Evolutionary conservation across 179 eudicot species (phyloP), one percentile per base, ranked within the genome.

Genomic region (Vitellaria paradoxa): DNA sequence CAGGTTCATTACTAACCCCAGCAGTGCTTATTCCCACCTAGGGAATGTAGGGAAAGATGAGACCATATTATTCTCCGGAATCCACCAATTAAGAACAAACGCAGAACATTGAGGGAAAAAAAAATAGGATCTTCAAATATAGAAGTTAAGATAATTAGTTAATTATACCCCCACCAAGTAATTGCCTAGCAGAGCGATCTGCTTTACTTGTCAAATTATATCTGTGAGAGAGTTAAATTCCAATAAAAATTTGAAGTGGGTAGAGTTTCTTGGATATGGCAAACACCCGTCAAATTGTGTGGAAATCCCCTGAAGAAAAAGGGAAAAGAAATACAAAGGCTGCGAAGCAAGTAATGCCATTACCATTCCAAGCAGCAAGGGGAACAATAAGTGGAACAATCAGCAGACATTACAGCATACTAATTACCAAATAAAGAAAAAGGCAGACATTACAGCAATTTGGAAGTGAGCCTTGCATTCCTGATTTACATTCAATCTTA

Each of bases 1-100:
- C 80, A 65, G 92, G 86, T 81, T 93, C 99, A 65, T 71, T 87
- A 70, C 83, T 90, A 57, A 83, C 84, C 73, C 97, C 96, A 53
- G 93, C 87, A 70, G 90, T 79, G 81, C 86, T 88, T 30, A 30
- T 30, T 71, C 88, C 89, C 72, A 84, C 88, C 91, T 88, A 75
- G 50, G 20, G 40, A 70, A 74, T 23, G 42, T 11, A 57, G 21
- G 40, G 63, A 56, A 17, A 24, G 24, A 26, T 5, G 50, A 26
- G 47, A 79, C 23, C 60, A 45, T 8, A 59, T 57, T 77, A 24
- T 5, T 45, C 23, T 30, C 37, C 37, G 2, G 37, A 30, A 30
- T 21, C 73, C 79, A 45, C 15, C 5, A 74, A 56, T 60, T 68
- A 56, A 20, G 9, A 30, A 62, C 57, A 74, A 74, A 23, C 21